A percentile compares a stretch with the other conserved stretches of the same genome.
Evolutionary conservation across 371 early-diverging fungal genomes (phyloP).

Genomic region (Entomophthora muscae): DNA sequence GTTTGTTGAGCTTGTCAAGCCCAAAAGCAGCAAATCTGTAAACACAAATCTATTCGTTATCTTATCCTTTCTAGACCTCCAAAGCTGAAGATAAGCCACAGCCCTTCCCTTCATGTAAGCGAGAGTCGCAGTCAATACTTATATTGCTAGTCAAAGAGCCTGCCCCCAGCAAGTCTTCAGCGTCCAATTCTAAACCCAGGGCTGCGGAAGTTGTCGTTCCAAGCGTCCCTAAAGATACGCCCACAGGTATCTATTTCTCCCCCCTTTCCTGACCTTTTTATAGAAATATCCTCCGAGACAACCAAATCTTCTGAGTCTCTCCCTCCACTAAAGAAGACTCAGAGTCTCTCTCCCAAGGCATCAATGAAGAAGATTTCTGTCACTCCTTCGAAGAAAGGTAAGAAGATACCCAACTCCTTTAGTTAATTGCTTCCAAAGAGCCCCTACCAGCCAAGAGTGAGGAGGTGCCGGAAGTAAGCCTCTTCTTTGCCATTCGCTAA

Average conservation of each 20-base stretch:
- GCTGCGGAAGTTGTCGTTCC: neutral
- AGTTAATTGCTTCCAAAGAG: no score
- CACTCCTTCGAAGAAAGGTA: neutral
- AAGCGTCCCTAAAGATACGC: neutral
- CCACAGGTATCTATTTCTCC: neutral
- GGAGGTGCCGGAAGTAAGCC: no score
- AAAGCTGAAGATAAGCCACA: neutral
- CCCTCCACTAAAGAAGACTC: neutral
- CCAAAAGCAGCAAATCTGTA: neutral
- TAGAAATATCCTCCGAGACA: neutral
- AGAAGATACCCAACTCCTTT: no score
- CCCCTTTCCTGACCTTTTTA: neutral
- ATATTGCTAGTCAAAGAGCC: neutral
- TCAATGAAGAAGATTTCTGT: neutral
- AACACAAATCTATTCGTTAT: neutral
- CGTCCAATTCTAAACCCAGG: neutral
- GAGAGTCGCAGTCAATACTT: no score
- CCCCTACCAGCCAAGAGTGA: no score
- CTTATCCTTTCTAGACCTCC: neutral
- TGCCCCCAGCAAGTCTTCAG: neutral
- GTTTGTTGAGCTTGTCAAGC: neutral
- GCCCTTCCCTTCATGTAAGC: no score
- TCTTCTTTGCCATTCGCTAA: no score
- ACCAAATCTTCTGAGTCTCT: neutral
- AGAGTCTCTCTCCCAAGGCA: neutral